Evolutionary conservation across 352 stramenopile genomes (phyloP).

Genomic region (Globisporangium heterothallicum): DNA sequence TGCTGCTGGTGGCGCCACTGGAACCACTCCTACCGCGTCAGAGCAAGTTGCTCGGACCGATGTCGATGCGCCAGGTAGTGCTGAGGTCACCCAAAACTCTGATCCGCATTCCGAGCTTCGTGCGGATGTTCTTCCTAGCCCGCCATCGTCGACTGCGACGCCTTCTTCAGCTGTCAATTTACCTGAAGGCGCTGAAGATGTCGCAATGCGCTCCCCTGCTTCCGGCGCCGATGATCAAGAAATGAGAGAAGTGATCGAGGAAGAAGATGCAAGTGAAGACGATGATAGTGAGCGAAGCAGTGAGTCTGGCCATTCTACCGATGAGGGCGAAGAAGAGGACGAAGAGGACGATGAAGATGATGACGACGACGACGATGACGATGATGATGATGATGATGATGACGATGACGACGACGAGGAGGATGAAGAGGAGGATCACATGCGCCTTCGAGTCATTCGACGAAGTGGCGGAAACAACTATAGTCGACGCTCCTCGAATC

Average conservation of each 20-base stretch:
- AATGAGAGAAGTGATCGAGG: conserved; percentile 39
- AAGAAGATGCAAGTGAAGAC: conserved; percentile 48
- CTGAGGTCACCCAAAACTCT: neutral
- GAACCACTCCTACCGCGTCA: neutral
- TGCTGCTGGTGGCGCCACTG: neutral
- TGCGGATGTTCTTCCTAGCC: no score
- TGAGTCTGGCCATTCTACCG: conserved; percentile 41
- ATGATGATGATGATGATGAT: conserved; percentile 55
- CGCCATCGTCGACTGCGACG: no score
- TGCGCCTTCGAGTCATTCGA: conserved; percentile 48
- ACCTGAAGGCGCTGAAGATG: conserved; percentile 32
- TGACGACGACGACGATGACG: conserved; percentile 50
- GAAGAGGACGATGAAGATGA: conserved; percentile 49
- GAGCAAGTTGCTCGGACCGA: neutral
- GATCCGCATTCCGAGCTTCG: no score
- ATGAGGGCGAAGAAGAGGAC: conserved; percentile 24
- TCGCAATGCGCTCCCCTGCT: conserved; percentile 57
- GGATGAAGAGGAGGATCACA: conserved; percentile 53
- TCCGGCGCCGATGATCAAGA: conserved; percentile 47
- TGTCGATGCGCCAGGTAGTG: neutral
- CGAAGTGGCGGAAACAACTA: conserved; percentile 23
- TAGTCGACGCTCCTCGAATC: conserved; percentile 32
- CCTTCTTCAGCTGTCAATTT: neutral
- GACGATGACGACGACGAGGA: conserved; percentile 54
- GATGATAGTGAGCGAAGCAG: conserved; percentile 57